phyloP scores from a whole-genome alignment of 768 basidiomycete species.

The Trametes elegans region DNA sequence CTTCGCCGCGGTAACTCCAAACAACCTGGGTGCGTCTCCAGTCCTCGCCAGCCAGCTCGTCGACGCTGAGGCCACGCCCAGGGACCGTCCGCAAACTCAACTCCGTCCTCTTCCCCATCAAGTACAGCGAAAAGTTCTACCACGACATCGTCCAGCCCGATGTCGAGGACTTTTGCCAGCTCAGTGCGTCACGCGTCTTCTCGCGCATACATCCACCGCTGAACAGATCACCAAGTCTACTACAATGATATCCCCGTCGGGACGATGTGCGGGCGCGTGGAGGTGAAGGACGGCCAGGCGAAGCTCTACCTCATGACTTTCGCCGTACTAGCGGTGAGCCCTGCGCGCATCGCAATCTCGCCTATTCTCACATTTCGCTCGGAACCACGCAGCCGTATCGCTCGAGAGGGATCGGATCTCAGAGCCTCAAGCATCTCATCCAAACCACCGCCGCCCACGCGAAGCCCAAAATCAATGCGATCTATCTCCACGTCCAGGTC shows the following conservation, averaged over 20 bases:
- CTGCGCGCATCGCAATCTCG: slow-evolving; percentile 3
- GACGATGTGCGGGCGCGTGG: slow-evolving; percentile 82
- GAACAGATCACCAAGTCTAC: slow-evolving; percentile 56
- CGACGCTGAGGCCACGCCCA: slow-evolving; percentile 53
- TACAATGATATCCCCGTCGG: slow-evolving; percentile 93
- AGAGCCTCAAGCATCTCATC: slow-evolving; percentile 66
- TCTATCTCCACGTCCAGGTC: slow-evolving; percentile 87
- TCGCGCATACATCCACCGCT: background rate
- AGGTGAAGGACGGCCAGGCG: slow-evolving; percentile 55
- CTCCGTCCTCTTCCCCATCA: slow-evolving; percentile 84
- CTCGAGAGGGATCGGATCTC: slow-evolving; percentile 70
- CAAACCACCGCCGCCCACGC: slow-evolving; percentile 55
- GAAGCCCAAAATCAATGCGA: slow-evolving; percentile 62
- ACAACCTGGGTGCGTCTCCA: slow-evolving; percentile 69
- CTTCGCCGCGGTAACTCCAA: slow-evolving; percentile 71
- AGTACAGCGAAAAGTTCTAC: slow-evolving; percentile 89
- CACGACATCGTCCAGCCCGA: slow-evolving; percentile 72
- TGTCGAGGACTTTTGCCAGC: slow-evolving; percentile 83
- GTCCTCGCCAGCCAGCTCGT: slow-evolving; percentile 59
- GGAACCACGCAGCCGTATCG: slow-evolving; percentile 69
- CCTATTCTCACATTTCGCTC: background rate
- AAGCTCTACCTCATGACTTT: slow-evolving; percentile 88
- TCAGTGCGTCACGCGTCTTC: slow-evolving; percentile 63
- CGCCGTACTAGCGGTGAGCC: slow-evolving; percentile 81
- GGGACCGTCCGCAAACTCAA: slow-evolving; percentile 57